Evolutionary conservation across 306 rosid genomes (phyloP).

Genomic region (Erythrophleum fordii): DNA sequence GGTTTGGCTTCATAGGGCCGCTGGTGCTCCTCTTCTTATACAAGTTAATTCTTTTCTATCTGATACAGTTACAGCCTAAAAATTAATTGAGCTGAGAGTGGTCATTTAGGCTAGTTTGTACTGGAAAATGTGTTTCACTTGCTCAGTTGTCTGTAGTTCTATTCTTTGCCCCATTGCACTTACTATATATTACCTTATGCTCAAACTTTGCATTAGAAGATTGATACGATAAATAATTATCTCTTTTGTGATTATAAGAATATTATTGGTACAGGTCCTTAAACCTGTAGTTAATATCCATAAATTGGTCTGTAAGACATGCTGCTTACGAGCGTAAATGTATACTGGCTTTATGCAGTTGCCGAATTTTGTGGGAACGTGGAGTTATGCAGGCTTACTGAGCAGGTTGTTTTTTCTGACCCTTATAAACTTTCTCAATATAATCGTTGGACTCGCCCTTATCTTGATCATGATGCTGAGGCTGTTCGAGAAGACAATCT

Average conservation of each 20-base stretch:
- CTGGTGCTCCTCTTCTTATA: neutral
- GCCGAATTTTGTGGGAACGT: slow-evolving; percentile 91
- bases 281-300: neutral
- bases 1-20: neutral
- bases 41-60: neutral
- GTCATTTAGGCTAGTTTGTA: neutral
- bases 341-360: slow-evolving; percentile 62
- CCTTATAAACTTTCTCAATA: slow-evolving; percentile 83
- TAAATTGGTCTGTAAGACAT: slow-evolving; percentile 2
- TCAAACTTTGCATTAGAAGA: neutral
- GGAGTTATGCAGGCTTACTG: slow-evolving; percentile 92
- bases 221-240: neutral
- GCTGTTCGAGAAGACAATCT: slow-evolving; percentile 83
- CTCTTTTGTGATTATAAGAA: neutral
- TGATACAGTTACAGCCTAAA: neutral
- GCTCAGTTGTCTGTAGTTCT: neutral
- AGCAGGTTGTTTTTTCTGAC: slow-evolving; percentile 95
- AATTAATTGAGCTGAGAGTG: slow-evolving; percentile 19
- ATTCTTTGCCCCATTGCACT: neutral
- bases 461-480: slow-evolving; percentile 84
- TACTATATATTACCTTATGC: neutral
- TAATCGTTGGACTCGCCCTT: slow-evolving; percentile 83
- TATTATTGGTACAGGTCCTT: neutral
- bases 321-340: neutral
- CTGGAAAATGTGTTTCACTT: slow-evolving; percentile 9